Base-by-base conservation (phyloP, 164 flowering plant genomes). In the Macadamia integrifolia region DNA sequence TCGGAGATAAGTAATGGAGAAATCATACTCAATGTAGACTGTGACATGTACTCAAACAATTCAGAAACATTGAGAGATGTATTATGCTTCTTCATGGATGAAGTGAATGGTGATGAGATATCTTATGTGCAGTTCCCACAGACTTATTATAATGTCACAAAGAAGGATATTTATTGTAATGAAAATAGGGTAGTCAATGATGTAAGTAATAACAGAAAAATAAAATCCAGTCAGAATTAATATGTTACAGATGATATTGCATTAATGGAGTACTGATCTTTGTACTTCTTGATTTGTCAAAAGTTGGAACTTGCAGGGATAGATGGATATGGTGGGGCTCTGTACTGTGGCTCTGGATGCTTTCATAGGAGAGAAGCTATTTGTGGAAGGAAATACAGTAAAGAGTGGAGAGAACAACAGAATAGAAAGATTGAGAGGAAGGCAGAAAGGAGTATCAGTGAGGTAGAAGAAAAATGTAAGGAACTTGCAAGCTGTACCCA, bases 41-140 rank as follows among this genome's bases (percentile, higher is more conserved):
- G 81, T 23, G 84, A 81, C 64, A 76, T 81, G 81, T 78, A 74
- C 32, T 74, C 84, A 1, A 80, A 73, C 74, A 69, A 81, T 69
- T 71, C 84, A 8, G 63, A 74, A 28, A 49, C 78, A 35, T 58
- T 77, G 32, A 79, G 74, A 71, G 80, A 81, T 58, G 80, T 79
- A 17, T 42, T 81, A 40, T 79, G 82, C 49, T 79, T 81, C 44
- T 72, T 79, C 64, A 75, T 79, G 79, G 82, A 81, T 71, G 80
- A 77, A 66, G 70, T 76, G 44, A 64, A 74, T 23, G 79, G 80
- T 13, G 68, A 66, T 44, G 70, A 81, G 29, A 64, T 81, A 58
- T 80, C 79, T 13, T 81, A 52, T 59, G 79, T 79, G 28, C 82
- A 79, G 60, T 76, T 55, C 40, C 85, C 85, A 0, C 81, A 75